Evolutionary conservation across 2,329 filamentous ascomycete species (phyloP).

Genomic region (Cordyceps farinosa): DNA sequence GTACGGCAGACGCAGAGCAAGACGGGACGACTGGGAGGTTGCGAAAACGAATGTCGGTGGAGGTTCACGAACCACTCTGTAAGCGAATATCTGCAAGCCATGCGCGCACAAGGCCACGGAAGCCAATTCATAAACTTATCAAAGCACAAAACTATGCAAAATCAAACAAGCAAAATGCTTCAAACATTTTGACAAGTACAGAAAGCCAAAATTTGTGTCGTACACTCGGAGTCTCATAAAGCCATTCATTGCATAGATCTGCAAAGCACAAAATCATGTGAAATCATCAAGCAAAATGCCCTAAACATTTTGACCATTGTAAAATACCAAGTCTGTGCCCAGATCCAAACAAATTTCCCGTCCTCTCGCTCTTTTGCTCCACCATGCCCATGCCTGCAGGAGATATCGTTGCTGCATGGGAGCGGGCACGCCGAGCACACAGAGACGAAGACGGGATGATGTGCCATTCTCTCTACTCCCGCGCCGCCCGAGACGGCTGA

Average conservation of each 20-base stretch:
- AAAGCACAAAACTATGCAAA: not conserved
- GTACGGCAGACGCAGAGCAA: too few relatives aligned
- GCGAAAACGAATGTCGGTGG: too few relatives aligned
- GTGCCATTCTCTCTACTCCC: not conserved
- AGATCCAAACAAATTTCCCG: not conserved
- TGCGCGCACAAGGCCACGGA: too few relatives aligned
- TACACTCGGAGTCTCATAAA: not conserved
- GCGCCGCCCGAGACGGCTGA: not conserved
- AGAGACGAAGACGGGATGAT: not conserved
- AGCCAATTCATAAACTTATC: not conserved
- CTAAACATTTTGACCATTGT: not conserved
- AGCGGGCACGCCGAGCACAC: not conserved
- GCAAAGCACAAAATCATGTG: not conserved
- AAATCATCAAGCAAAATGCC: not conserved
- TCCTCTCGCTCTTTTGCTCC: too few relatives aligned
- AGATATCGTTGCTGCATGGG: too few relatives aligned
- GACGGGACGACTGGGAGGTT: too few relatives aligned
- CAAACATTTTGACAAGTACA: not conserved
- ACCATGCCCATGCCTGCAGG: too few relatives aligned
- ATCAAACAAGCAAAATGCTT: constrained; percentile 8
- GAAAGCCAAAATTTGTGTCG: not conserved
- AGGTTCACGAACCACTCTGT: not conserved
- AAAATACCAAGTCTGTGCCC: not conserved
- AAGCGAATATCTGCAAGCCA: not conserved
- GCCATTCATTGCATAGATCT: not conserved